These are phyloP conservation scores for Arabidopsis thaliana DNA, from an alignment of 345 rosid species.

Conservation along the genomic window DNA sequence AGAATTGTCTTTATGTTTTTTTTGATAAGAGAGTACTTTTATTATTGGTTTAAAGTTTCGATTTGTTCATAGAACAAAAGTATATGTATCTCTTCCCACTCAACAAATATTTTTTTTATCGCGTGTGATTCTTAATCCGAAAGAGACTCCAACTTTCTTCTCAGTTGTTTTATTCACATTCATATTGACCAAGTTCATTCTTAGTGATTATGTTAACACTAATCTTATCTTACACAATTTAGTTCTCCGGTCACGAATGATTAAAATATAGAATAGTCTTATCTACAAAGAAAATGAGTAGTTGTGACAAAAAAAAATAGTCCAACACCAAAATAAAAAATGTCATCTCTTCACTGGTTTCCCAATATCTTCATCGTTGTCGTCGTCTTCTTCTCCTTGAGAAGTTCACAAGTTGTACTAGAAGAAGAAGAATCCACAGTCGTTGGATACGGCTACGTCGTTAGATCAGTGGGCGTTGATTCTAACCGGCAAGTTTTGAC, in stretches of 20 bases:
- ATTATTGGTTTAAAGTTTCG: constrained; percentile 19
- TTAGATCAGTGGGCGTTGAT: constrained; percentile 49
- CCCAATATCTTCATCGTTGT: not conserved
- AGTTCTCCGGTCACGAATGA: not conserved
- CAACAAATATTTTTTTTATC: constrained; percentile 1
- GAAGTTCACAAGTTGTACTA: constrained; percentile 20
- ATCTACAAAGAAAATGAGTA: constrained; percentile 22
- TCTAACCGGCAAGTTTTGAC: constrained; percentile 41
- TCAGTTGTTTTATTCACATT: not conserved
- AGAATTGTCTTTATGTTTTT: constrained; percentile 1
- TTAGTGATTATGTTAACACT: not conserved
- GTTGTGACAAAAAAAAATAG: not conserved
- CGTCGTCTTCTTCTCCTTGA: constrained; percentile 15
- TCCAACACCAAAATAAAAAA: constrained; percentile 11
- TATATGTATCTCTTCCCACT: constrained; percentile 22
- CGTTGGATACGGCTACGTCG: constrained; percentile 60
- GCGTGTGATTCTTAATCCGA: constrained; percentile 26
- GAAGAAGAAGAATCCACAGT: constrained; percentile 17
- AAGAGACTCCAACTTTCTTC: constrained; percentile 27
- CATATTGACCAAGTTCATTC: constrained; percentile 1
- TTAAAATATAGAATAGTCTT: not conserved
- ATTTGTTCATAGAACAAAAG: constrained; percentile 27
- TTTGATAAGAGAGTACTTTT: constrained; percentile 25
- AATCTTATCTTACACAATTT: not conserved
- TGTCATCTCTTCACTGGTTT: constrained; percentile 31